A percentile compares a stretch with the other conserved stretches of the same genome.
Conservation (phyloP, 1,284 basidiomycete genomes). For the Cryptococcus floricola region DNA sequence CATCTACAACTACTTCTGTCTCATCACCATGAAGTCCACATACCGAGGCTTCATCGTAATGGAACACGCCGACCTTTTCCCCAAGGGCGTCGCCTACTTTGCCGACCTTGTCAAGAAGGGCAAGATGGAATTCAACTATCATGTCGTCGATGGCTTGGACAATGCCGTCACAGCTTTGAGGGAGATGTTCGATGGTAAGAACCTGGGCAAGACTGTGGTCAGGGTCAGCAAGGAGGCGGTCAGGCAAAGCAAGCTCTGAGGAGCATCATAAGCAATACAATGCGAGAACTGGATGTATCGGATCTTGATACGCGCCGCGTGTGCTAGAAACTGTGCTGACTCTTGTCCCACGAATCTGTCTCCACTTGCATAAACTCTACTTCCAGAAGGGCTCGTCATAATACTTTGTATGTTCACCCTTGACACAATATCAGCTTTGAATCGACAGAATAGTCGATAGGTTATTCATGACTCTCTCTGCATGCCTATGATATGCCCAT, state of each 20-base stretch:
- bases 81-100: constrained; percentile 51
- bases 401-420: too few relatives aligned
- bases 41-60: constrained; percentile 76
- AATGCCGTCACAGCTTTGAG: constrained; percentile 65
- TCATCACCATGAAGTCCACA: constrained; percentile 71
- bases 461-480: too few relatives aligned
- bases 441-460: too few relatives aligned
- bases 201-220: constrained; percentile 72
- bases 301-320: too few relatives aligned
- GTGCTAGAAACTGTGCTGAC: too few relatives aligned
- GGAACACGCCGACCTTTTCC: constrained; percentile 55
- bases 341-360: too few relatives aligned
- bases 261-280: neutral
- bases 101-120: constrained; percentile 58
- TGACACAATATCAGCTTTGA: too few relatives aligned
- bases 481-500: too few relatives aligned
- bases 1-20: constrained; percentile 50
- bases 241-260: neutral
- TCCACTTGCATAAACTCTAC: too few relatives aligned
- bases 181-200: constrained; percentile 72
- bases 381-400: too few relatives aligned
- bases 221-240: constrained; percentile 20
- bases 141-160: constrained; percentile 66
- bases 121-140: constrained; percentile 75
- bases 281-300: too few relatives aligned